These are phyloP conservation scores for Coprinopsis sp. DNA, from an alignment of 768 basidiomycete genomes.

Conservation along the genomic window DNA sequence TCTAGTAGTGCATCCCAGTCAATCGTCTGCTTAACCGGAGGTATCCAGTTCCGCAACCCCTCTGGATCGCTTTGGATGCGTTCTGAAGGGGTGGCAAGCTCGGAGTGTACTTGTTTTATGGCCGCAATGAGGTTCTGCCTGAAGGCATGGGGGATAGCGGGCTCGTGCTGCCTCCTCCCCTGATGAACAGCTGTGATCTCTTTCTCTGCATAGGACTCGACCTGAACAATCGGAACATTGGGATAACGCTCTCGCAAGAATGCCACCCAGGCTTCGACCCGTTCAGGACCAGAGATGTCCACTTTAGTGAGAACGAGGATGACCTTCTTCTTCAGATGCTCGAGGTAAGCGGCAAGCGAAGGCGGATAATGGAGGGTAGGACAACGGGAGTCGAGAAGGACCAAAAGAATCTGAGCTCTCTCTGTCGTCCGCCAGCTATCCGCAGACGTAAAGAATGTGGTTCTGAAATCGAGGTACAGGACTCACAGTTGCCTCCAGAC, in stretches of 20 bases:
- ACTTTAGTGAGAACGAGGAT: slow-evolving; percentile 85
- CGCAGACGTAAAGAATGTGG: too few relatives aligned
- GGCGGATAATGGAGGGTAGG: slow-evolving; percentile 84
- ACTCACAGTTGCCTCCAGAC: slow-evolving; percentile 92
- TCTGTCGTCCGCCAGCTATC: slow-evolving; percentile 89
- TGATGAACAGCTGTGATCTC: slow-evolving; percentile 35
- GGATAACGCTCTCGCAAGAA: slow-evolving; percentile 56
- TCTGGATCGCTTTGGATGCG: slow-evolving; percentile 44
- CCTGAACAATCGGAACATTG: slow-evolving; percentile 57
- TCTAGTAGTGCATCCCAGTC: slow-evolving; percentile 68
- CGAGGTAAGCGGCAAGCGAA: slow-evolving; percentile 66
- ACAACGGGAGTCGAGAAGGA: slow-evolving; percentile 87
- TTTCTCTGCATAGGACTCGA: slow-evolving; percentile 70
- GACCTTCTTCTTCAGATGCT: slow-evolving; percentile 41
- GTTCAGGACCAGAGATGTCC: slow-evolving; percentile 71
- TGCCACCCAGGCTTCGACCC: slow-evolving; percentile 60
- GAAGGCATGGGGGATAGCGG: slow-evolving; percentile 64
- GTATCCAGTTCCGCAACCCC: slow-evolving; percentile 57
- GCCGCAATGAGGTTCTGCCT: slow-evolving; percentile 60
- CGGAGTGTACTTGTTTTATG: slow-evolving; percentile 59
- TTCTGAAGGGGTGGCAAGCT: slow-evolving; percentile 65
- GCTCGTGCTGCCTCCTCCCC: slow-evolving; percentile 48
- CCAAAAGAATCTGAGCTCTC: slow-evolving; percentile 81
- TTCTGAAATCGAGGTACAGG: too few relatives aligned
- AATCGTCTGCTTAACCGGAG: slow-evolving; percentile 56